These are phyloP conservation scores for Craspedostauros australis DNA, from an alignment of 108 stramenopile species.

Conservation along the genomic window DNA sequence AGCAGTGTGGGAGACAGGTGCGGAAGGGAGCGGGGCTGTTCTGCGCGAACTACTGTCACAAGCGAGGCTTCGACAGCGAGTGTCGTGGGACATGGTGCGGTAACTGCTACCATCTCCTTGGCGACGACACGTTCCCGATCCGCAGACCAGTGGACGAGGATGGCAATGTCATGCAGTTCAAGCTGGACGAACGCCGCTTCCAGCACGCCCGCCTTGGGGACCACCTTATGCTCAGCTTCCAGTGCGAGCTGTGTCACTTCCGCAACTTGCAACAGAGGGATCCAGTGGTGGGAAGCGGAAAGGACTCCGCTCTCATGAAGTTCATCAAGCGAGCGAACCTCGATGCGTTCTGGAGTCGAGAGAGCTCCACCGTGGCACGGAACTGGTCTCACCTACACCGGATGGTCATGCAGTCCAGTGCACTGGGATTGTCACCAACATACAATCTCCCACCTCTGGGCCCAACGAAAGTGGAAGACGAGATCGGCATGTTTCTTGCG, in stretches of 20 bases:
- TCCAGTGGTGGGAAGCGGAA: not conserved
- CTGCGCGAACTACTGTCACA: slow-evolving; percentile 35
- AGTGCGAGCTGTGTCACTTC: slow-evolving; percentile 48
- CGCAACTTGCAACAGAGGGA: slow-evolving; percentile 14
- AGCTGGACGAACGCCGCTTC: slow-evolving; percentile 12
- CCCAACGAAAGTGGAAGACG: slow-evolving; percentile 3
- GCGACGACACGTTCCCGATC: not conserved
- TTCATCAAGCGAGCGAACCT: slow-evolving; percentile 36
- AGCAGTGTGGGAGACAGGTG: slow-evolving; percentile 14
- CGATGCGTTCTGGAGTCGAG: slow-evolving; percentile 45
- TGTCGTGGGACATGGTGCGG: slow-evolving; percentile 32
- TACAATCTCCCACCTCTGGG: not conserved
- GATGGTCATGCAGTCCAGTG: not conserved
- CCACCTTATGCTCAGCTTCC: slow-evolving; percentile 30
- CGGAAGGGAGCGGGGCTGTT: slow-evolving; percentile 20
- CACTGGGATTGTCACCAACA: not conserved
- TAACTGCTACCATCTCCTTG: slow-evolving; percentile 17
- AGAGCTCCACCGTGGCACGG: slow-evolving; percentile 20
- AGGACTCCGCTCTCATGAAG: not conserved
- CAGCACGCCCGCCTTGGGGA: slow-evolving; percentile 20
- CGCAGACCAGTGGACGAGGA: slow-evolving; percentile 2
- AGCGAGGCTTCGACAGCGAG: slow-evolving; percentile 8
- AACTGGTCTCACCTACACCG: not conserved
- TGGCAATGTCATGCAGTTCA: not conserved
- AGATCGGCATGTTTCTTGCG: slow-evolving; percentile 19